phyloP scores from a whole-genome alignment of 805 yeast species.

The Myxozyma geophila region DNA sequence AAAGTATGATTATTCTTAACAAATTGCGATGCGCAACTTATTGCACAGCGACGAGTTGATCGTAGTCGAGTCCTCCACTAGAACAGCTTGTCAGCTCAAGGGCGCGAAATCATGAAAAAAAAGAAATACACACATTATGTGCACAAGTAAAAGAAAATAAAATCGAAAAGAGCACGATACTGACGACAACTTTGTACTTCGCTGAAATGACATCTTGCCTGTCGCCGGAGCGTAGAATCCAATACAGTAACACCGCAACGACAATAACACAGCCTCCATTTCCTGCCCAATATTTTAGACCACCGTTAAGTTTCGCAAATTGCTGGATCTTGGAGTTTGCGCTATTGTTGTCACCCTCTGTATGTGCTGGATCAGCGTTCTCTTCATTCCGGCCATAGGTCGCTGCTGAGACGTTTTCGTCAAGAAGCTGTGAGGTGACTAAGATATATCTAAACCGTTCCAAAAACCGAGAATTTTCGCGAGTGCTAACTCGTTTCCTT shows the following conservation, averaged over 20 bases:
- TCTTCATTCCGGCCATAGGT: constrained; percentile 1
- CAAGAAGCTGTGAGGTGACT: constrained; percentile 55
- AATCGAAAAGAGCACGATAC: constrained; percentile 19
- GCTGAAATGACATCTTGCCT: constrained; percentile 8
- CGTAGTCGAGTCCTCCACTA: constrained; percentile 37
- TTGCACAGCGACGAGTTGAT: constrained; percentile 21
- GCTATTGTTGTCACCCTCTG: not conserved
- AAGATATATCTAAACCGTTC: constrained; percentile 59
- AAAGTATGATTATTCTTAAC: constrained; percentile 32
- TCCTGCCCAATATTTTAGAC: constrained; percentile 41
- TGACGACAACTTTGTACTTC: constrained; percentile 21
- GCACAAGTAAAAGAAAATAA: constrained; percentile 31
- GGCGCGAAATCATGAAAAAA: not conserved
- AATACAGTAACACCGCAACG: constrained; percentile 43
- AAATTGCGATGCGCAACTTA: constrained; percentile 26
- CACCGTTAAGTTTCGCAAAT: not conserved
- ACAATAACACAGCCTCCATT: constrained; percentile 47
- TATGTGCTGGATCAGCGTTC: not conserved
- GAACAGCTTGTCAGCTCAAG: not conserved
- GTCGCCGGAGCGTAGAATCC: constrained; percentile 33
- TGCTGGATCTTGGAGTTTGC: not conserved
- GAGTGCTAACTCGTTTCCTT: constrained; percentile 16
- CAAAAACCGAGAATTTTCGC: constrained; percentile 47
- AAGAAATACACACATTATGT: constrained; percentile 24
- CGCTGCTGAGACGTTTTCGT: constrained; percentile 42